Evolutionary conservation across 768 basidiomycete genomes (phyloP), one percentile per base, ranked within the genome.

Genomic region (Termitomyces sp.): DNA sequence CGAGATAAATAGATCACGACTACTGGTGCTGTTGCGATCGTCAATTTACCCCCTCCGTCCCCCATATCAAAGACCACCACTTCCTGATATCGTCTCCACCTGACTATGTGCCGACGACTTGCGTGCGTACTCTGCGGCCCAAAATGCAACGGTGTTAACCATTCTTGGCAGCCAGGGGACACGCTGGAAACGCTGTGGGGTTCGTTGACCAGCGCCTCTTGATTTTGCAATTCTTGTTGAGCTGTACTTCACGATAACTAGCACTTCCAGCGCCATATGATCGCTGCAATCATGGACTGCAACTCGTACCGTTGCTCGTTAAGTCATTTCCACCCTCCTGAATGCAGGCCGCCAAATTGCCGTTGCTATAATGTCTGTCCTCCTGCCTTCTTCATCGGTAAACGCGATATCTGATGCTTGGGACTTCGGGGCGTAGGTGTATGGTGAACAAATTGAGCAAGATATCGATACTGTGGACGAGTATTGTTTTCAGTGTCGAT

Each of bases 261-360:
- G 89, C 89, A 91, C 68, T 91, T 90, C 67, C 89, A 90, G 70
- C 83, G 88, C 53, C 88, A 89, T 61, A 69, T 84, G 39, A 79
- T 91, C 58, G 74, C 84, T 50, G 88, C 87, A 52, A 87, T 91
- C 70, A 74, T 85, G 70, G 89, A 91, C 68, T 91, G 89, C 73
- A 82, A 84, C 67, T 84, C 81, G 10, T 64, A 66, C 36, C 77
- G 73, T 36, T 91, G 89, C 72, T 81, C 85, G 68, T 77, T 78
- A 62, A 89, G 87, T 64, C 77, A 78, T 56, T 74, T 72, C 62
- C 89, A 91, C 66, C 77, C 81, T 14, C 78, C 69, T 55, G 69
- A 68, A 47, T 90, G 89, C 68, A 78, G 76, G 56, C 74, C 77
- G 14, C 75, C 73, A 9, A 70, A 65, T 4, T 91, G 88, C 65